phyloP scores from a whole-genome alignment of 345 rosid species.

The Salix koriyanagi region DNA sequence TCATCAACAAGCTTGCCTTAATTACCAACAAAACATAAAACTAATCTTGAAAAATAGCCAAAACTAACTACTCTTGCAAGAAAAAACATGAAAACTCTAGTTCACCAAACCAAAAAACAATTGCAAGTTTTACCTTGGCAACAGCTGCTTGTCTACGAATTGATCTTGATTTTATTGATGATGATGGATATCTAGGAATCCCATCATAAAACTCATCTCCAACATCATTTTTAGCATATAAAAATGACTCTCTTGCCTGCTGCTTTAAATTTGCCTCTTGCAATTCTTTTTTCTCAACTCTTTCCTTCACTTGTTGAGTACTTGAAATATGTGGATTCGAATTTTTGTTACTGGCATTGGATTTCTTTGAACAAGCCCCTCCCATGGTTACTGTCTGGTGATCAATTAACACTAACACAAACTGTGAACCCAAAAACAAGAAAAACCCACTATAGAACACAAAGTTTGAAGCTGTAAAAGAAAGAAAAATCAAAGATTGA shows the following conservation, averaged over 20 bases:
- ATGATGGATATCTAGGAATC: conserved; percentile 37
- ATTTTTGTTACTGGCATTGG: not conserved
- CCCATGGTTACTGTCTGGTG: not conserved
- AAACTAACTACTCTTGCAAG: not conserved
- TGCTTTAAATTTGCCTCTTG: not conserved
- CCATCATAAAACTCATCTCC: conserved; percentile 62
- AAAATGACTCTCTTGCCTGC: not conserved
- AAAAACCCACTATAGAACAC: not conserved
- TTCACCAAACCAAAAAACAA: not conserved
- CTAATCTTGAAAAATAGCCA: not conserved
- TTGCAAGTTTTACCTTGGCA: conserved; percentile 39
- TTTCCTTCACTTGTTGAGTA: not conserved
- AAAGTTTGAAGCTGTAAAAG: not conserved
- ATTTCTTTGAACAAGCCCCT: not conserved
- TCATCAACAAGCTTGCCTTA: not conserved
- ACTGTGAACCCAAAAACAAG: not conserved
- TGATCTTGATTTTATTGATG: conserved; percentile 43
- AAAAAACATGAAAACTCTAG: not conserved
- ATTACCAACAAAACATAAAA: not conserved
- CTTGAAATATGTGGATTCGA: not conserved
- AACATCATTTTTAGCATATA: not conserved
- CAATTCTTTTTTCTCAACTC: not conserved
- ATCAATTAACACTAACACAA: not conserved
- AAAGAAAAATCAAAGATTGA: not conserved
- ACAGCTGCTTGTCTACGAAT: conserved; percentile 48